Base-by-base conservation (phyloP, 441 rosid genomes). In the Raphanus hybrid region DNA sequence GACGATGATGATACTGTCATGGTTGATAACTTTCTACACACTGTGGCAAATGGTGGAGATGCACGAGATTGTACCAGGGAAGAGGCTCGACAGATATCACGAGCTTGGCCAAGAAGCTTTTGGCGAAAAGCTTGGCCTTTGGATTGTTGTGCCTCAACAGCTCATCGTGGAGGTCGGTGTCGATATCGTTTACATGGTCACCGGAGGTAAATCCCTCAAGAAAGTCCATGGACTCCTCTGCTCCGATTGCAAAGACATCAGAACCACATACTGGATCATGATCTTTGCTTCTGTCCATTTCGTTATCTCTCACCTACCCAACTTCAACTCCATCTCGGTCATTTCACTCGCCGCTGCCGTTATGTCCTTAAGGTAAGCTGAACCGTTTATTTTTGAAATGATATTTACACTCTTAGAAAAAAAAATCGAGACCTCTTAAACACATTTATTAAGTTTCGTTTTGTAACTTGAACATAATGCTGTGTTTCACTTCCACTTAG, bases 11-110 rank as follows among this genome's bases (percentile, higher is more conserved):
- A 7, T 76, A 3, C 1, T 86, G 73, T 89, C 94, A 66, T 89
- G 94, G 94, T 2, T 84, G 26, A 83, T 89, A 5, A 87, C 90
- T 0, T 29, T 89, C 0, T 88, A 86, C 60, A 89, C 94, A 0
- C 37, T 86, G 10, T 87, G 90, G 91, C 92, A 90, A 75, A 90
- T 90, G 92, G 89, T 90, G 78, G 85, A 90, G 71, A 85, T 90
- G 90, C 94, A 90, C 6, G 92, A 89, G 82, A 76, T 76, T 15
- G 87, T 86, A 26, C 89, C 88, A 0, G 90, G 94, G 12, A 89
- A 83, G 80, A 77, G 91, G 52, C 83, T 86, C 10, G 93, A 89
- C 18, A 73, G 90, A 26, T 88, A 85, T 67, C 88, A 90, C 20
- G 92, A 87, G 69, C 45, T 87, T 20, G 90, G 89, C 2, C 91